These are phyloP conservation scores for Halophytophthora polymorphica DNA, from an alignment of 352 stramenopile genomes.

Conservation along the genomic window DNA sequence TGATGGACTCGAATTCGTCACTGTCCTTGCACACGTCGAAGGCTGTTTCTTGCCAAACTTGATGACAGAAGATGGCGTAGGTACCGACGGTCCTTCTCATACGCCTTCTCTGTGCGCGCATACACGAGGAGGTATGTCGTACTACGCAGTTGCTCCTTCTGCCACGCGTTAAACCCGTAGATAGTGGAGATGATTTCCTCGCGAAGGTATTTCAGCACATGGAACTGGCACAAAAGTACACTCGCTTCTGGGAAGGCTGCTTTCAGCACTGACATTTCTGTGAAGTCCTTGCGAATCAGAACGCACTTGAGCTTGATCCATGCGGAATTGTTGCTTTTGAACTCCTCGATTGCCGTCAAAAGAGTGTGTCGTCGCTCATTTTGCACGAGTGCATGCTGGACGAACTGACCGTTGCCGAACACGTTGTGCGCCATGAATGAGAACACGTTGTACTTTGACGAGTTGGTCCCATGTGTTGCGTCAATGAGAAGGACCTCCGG, in stretches of 20 bases:
- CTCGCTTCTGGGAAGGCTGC: constrained; percentile 6
- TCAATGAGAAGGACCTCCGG: constrained; percentile 20
- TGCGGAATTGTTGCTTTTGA: constrained; percentile 16
- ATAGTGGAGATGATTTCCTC: constrained; percentile 10
- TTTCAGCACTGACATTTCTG: constrained; percentile 10
- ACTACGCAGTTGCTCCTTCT: constrained; percentile 14
- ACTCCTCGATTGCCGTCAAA: constrained; percentile 10
- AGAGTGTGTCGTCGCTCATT: constrained; percentile 16
- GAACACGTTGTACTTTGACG: constrained; percentile 23
- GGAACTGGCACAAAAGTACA: constrained; percentile 27
- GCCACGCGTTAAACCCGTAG: constrained; percentile 13
- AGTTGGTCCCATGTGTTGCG: constrained; percentile 17
- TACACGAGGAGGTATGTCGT: constrained; percentile 15
- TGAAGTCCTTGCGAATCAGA: constrained; percentile 33
- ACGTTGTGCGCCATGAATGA: constrained; percentile 16
- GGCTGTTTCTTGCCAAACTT: constrained; percentile 3
- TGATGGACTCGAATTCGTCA: too few species aligned
- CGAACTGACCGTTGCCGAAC: constrained; percentile 15
- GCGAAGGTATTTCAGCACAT: constrained; percentile 19
- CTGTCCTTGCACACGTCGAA: too few species aligned
- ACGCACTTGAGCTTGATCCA: constrained; percentile 16
- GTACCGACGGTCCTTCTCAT: constrained; percentile 6
- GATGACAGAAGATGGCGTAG: constrained; percentile 1
- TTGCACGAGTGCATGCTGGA: constrained; percentile 18
- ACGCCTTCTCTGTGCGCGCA: constrained; percentile 6